Percentiles rank a stretch among this genome's conserved stretches.
Evolutionary conservation across 306 rosid genomes (phyloP).

Genomic region (Dryas alaskensis): DNA sequence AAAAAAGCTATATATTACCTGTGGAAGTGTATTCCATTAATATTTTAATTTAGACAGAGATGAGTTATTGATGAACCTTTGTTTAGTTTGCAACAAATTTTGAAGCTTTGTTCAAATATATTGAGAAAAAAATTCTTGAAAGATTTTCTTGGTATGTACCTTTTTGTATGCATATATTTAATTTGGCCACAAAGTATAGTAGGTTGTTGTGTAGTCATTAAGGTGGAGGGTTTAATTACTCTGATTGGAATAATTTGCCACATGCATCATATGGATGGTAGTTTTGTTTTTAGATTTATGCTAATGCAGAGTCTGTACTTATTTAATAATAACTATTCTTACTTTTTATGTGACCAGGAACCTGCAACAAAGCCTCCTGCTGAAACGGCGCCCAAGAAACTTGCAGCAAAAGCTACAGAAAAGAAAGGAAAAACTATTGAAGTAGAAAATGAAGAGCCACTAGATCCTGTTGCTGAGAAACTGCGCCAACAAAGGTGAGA

Average conservation of each 20-base stretch:
- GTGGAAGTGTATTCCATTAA: too few species aligned
- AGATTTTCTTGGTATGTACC: too few species aligned
- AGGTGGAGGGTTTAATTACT: neutral
- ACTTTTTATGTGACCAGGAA: conserved; percentile 40
- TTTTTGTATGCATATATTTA: neutral
- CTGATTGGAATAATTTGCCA: neutral
- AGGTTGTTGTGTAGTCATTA: neutral
- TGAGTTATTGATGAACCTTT: too few species aligned
- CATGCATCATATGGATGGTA: neutral
- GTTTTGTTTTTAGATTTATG: neutral
- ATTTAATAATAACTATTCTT: neutral
- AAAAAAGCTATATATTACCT: too few species aligned
- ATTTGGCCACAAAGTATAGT: neutral
- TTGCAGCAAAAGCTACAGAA: conserved; percentile 51
- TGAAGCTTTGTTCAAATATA: too few species aligned
- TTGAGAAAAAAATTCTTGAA: too few species aligned
- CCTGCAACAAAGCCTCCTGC: conserved; percentile 52
- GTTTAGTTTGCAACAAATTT: too few species aligned
- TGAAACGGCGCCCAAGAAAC: conserved; percentile 60
- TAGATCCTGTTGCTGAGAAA: conserved; percentile 84
- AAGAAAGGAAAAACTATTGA: conserved; percentile 63
- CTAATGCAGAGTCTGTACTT: neutral
- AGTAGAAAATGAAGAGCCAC: conserved; percentile 50
- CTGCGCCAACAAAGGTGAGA: conserved; percentile 88
- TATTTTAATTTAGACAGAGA: too few species aligned